Evolutionary conservation across 2,329 filamentous ascomycete species (phyloP), one percentile per base, ranked within the genome.

Genomic region (Trichoderma koningii): DNA sequence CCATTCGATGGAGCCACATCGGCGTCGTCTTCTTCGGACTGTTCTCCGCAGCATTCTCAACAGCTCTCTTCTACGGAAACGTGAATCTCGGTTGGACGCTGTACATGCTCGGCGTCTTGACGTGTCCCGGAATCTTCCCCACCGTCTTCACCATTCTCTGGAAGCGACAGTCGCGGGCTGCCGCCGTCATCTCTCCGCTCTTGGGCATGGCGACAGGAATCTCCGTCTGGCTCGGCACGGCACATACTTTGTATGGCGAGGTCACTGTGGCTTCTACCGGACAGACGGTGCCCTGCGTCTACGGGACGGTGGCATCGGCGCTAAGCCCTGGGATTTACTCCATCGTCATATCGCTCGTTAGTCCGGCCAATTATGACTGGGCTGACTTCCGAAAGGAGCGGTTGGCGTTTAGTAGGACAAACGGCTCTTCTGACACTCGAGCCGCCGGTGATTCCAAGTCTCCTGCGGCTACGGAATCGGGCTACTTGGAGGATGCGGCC

Each of bases 61-160:
- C 82, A 0, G 79, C 82, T 59, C 71, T 85, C 1, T 78, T 85
- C 71, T 83, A 85, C 52, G 83, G 82, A 0, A 82, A 82, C 0
- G 79, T 85, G 5, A 80, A 85, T 53, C 75, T 86, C 0, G 79
- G 80, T 1, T 86, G 82, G 83, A 83, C 81, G 0, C 66, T 84
- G 1, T 84, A 85, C 67, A 82, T 85, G 81, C 77, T 85, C 0
- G 81, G 82, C 3, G 80, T 84, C 0, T 68, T 85, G 10, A 84
- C 81, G 0, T 84, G 82, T 42, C 81, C 82, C 0, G 82, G 82
- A 0, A 83, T 84, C 61, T 81, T 85, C 68, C 82, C 83, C 0
- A 84, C 82, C 6, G 76, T 78, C 0, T 83, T 84, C 62, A 82
- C 82, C 0, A 80, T 85, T 19, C 74, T 85, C 1, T 85, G 83